Conservation (phyloP, 768 basidiomycete species). For the Pisolithus microcarpus region DNA sequence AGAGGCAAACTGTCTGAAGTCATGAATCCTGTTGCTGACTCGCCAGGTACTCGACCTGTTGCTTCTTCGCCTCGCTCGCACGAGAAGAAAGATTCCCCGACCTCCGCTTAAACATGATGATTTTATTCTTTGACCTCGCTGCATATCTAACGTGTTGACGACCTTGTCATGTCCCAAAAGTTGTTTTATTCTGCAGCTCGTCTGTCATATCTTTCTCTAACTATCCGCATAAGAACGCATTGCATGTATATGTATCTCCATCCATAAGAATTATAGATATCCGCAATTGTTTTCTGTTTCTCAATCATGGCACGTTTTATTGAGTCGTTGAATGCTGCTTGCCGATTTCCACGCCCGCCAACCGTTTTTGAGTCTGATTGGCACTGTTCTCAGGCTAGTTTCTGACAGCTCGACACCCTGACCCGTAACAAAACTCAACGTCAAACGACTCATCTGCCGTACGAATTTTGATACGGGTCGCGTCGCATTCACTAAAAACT, state of each 20-base stretch:
- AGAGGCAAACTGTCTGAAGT: slow-evolving; percentile 49
- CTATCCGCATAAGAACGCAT: background rate
- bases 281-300: background rate
- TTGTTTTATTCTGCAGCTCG: background rate
- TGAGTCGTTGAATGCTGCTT: too few species aligned
- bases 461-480: too few species aligned
- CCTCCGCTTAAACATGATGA: slow-evolving; percentile 15
- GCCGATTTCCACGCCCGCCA: too few species aligned
- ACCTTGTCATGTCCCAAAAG: background rate
- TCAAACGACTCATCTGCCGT: too few species aligned
- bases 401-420: too few species aligned
- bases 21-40: slow-evolving; percentile 42
- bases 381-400: too few species aligned
- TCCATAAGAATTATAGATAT: background rate
- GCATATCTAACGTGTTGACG: background rate
- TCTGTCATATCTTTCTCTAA: background rate
- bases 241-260: slow-evolving; percentile 1
- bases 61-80: slow-evolving; percentile 46
- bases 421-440: too few species aligned
- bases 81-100: slow-evolving; percentile 24
- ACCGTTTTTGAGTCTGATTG: too few species aligned
- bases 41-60: slow-evolving; percentile 45
- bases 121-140: too few species aligned
- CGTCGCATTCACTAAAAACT: too few species aligned
- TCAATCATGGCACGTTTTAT: too few species aligned